Base-by-base conservation (phyloP, 179 eudicot species). In the Beta corolliflora region DNA sequence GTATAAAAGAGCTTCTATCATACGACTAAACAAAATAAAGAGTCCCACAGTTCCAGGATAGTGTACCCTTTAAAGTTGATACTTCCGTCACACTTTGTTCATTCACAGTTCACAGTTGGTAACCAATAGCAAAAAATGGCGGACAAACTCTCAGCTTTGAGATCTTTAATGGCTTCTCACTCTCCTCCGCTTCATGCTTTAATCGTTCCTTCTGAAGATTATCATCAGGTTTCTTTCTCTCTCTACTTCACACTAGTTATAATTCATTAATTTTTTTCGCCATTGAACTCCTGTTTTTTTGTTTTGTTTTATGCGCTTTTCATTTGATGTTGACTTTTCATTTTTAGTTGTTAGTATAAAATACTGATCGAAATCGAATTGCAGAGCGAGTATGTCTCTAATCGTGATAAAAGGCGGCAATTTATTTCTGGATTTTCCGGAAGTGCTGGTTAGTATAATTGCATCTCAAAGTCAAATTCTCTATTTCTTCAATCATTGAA, bases 191-290 rank as follows among this genome's bases (percentile, higher is more conserved):
- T 96, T 36, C 82, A 94, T 70, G 98, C 97, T 76, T 50, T 96
- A 23, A 85, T 96, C 9, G 92, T 96, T 56, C 99, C 99, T 76
- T 94, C 99, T 44, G 96, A 94, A 85, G 99, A 96, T 86, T 92
- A 91, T 81, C 99, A 94, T 80, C 98, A 94, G 97, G 98, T 93
- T 31, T 6, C 5, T 63, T 0, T 79, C 9, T 18, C 44, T 46
- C 31, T 73, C 41, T 15, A 31, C 25, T 7, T 65, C 8, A 18
- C 68, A 5, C 61, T 10, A 25, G 4, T 61, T 29, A 13, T 3
- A 58, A 13, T 41, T 77, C 67, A 25, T 29, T 29, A 48, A 41
- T 4, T 23, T 31, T 7, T 29, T 1, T n/a, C n/a, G n/a, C n/a
- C n/a, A n/a, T n/a, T n/a, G n/a, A n/a, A n/a, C n/a, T n/a, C n/a